Conservation (phyloP, 305 asterid species). For the Fraxinus baroniana region DNA sequence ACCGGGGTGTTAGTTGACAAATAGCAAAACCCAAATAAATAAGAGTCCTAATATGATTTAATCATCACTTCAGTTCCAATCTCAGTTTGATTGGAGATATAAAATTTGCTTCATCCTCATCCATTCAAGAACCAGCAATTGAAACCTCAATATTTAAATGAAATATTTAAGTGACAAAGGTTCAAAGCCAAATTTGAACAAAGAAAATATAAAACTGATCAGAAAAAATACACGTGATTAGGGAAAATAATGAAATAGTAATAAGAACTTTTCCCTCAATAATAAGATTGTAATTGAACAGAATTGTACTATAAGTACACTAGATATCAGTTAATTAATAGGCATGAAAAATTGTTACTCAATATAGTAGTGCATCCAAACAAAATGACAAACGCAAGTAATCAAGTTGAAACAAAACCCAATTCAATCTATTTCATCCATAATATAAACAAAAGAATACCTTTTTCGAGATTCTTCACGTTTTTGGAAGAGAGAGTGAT, state of each 20-base stretch:
- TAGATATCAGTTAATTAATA: background rate
- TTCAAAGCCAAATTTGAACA: background rate
- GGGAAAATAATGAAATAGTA: background rate
- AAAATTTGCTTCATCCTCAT: background rate
- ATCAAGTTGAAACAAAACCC: background rate
- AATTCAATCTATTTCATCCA: background rate
- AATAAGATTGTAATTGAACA: background rate
- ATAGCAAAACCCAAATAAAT: background rate
- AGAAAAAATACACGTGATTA: background rate
- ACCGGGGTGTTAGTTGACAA: background rate
- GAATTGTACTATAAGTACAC: background rate
- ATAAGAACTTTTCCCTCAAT: background rate
- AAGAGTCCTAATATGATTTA: background rate
- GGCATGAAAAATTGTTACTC: background rate
- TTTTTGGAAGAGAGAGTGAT: constrained; percentile 77
- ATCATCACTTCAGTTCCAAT: background rate
- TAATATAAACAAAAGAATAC: constrained; percentile 15
- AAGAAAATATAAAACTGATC: too few species aligned
- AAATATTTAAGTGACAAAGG: background rate
- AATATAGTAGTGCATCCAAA: background rate
- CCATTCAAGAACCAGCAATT: background rate
- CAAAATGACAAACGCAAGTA: background rate
- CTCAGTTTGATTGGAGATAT: background rate
- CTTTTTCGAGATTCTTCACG: constrained; percentile 76
- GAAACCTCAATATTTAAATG: background rate